Evolutionary conservation across 2,329 filamentous ascomycete genomes (phyloP).

Genomic region (Sarocladium oryzae): DNA sequence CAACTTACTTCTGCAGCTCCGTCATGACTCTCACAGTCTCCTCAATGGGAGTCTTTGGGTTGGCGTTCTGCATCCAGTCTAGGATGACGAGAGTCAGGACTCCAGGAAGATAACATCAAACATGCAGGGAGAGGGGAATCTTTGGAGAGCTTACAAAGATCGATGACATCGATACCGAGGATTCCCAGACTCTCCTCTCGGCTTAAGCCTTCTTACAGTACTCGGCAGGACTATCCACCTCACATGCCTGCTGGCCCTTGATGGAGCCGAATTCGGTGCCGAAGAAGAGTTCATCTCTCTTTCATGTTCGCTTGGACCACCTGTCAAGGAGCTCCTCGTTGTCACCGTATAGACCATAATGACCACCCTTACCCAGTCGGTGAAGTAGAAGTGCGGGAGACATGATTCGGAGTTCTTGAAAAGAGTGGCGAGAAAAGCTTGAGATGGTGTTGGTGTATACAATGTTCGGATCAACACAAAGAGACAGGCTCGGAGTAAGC

Average conservation of each 20-base stretch:
- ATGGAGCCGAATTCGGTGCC: constrained; percentile 24
- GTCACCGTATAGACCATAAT: constrained; percentile 33
- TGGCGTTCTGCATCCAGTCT: constrained; percentile 10
- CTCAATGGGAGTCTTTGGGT: constrained; percentile 30
- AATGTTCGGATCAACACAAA: neutral
- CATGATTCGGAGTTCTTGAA: neutral
- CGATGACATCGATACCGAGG: constrained; percentile 42
- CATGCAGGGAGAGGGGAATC: neutral
- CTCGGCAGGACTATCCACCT: constrained; percentile 16
- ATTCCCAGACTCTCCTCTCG: constrained; percentile 31
- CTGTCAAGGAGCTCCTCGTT: constrained; percentile 39
- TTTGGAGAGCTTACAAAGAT: constrained; percentile 37
- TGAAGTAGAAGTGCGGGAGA: neutral
- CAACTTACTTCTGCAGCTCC: constrained; percentile 29
- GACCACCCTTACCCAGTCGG: constrained; percentile 43
- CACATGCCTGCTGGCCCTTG: constrained; percentile 10
- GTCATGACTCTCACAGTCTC: constrained; percentile 42
- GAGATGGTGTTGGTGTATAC: neutral
- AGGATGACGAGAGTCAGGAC: neutral
- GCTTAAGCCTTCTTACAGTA: constrained; percentile 18
- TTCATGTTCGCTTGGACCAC: constrained; percentile 39
- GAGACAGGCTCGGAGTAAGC: neutral
- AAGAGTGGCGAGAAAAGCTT: neutral
- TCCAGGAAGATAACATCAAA: neutral
- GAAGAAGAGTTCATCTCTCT: constrained; percentile 40